A percentile compares a stretch with the other conserved stretches of the same genome.
These are phyloP conservation scores for Actinidia chinensis DNA, from an alignment of 179 eudicot species.

Conservation along the genomic window DNA sequence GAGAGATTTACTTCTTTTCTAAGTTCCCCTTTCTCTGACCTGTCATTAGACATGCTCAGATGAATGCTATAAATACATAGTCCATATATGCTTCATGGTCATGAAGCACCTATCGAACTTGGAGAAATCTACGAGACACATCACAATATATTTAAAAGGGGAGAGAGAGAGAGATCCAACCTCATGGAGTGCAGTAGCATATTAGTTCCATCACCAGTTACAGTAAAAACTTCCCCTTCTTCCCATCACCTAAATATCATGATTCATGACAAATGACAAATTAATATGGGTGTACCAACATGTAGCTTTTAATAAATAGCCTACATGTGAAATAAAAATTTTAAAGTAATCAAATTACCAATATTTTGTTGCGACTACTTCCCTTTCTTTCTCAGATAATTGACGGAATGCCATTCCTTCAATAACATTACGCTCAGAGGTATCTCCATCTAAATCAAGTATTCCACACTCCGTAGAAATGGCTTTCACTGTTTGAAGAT, in stretches of 20 bases:
- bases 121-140: too few species aligned
- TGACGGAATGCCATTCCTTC: conserved; percentile 78
- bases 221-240: conserved; percentile 85
- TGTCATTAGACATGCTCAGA: too few species aligned
- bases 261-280: conserved; percentile 9
- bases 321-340: not conserved
- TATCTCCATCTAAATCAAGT: conserved; percentile 53
- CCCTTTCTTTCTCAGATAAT: conserved; percentile 73
- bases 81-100: too few species aligned
- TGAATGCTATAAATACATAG: too few species aligned
- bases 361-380: conserved; percentile 54
- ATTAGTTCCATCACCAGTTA: conserved; percentile 97
- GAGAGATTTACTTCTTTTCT: too few species aligned
- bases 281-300: not conserved
- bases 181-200: conserved; percentile 98
- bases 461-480: conserved; percentile 90
- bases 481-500: conserved; percentile 92
- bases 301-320: too few species aligned
- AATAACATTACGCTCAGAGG: conserved; percentile 53
- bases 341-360: conserved; percentile 35
- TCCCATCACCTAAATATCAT: conserved; percentile 76
- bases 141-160: too few species aligned
- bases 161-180: conserved; percentile 34
- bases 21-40: too few species aligned
- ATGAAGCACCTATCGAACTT: too few species aligned